These are phyloP conservation scores for Termitomyces sp. DNA, from an alignment of 768 basidiomycete species.

Conservation along the genomic window DNA sequence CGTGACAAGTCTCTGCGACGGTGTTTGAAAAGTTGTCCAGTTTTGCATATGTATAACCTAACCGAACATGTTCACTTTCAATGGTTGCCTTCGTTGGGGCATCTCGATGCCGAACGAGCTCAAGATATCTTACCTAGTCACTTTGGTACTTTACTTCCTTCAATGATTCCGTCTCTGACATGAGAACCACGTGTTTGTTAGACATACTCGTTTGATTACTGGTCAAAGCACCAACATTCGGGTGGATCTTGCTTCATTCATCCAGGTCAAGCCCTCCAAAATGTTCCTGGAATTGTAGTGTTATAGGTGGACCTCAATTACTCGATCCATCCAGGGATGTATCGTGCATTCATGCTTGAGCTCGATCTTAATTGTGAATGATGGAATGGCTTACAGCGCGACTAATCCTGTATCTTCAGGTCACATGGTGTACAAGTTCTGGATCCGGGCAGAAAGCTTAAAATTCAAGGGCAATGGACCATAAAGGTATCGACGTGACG, in stretches of 20 bases:
- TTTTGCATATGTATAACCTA: not conserved
- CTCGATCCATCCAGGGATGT: not conserved
- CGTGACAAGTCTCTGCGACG: not conserved
- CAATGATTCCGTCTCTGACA: not conserved
- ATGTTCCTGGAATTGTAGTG: not conserved
- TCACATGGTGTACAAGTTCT: not conserved
- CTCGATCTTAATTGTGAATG: not conserved
- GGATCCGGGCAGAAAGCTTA: not conserved
- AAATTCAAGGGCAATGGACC: not conserved
- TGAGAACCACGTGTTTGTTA: slow-evolving; percentile 5
- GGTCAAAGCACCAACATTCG: not conserved
- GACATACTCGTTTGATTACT: not conserved
- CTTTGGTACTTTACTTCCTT: not conserved
- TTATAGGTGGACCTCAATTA: not conserved
- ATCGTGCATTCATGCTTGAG: slow-evolving; percentile 3
- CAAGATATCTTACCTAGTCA: not conserved
- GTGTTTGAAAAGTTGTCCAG: no score
- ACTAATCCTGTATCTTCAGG: not conserved
- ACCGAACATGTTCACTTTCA: not conserved
- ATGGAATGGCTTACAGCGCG: not conserved
- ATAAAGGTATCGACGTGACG: not conserved
- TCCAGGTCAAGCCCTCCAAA: not conserved
- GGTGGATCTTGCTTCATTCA: slow-evolving; percentile 3
- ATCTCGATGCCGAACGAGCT: not conserved
- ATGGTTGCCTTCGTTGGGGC: not conserved